phyloP scores from a whole-genome alignment of 1,139 yeast species.

The Yamadazyma trypodendri region DNA sequence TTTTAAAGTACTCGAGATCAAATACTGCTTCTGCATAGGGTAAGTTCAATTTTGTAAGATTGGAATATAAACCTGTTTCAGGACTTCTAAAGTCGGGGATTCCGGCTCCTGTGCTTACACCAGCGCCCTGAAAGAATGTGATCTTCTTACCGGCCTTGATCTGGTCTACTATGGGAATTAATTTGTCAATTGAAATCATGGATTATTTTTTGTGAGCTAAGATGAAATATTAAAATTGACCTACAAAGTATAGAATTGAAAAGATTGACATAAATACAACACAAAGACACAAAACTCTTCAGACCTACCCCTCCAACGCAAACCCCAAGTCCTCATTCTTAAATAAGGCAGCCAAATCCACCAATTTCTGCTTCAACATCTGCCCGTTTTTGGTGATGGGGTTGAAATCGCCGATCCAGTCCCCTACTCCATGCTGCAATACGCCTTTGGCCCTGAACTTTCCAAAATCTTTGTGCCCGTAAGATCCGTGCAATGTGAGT shows the following conservation, averaged over 20 bases:
- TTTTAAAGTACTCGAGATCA: slow-evolving; percentile 76
- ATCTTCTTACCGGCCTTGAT: slow-evolving; percentile 30
- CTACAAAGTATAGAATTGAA: too few relatives aligned
- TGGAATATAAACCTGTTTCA: slow-evolving; percentile 84
- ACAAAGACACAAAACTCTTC: not conserved
- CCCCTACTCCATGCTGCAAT: slow-evolving; percentile 54
- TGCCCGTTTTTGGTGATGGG: slow-evolving; percentile 38
- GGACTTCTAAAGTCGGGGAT: slow-evolving; percentile 96
- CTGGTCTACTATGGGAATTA: slow-evolving; percentile 22
- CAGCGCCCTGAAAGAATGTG: slow-evolving; percentile 78
- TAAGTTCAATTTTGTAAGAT: slow-evolving; percentile 66
- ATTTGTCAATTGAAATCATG: slow-evolving; percentile 8
- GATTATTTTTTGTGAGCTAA: too few relatives aligned
- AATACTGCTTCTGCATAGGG: slow-evolving; percentile 97
- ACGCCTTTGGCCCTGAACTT: slow-evolving; percentile 49
- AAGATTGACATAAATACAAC: too few relatives aligned
- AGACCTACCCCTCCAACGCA: slow-evolving; percentile 42
- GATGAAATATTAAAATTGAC: too few relatives aligned
- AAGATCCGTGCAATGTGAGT: slow-evolving; percentile 54
- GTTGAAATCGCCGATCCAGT: slow-evolving; percentile 46
- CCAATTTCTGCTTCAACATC: slow-evolving; percentile 35
- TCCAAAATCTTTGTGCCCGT: slow-evolving; percentile 49
- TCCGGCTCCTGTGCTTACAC: slow-evolving; percentile 89
- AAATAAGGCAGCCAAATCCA: slow-evolving; percentile 36
- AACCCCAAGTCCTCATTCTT: slow-evolving; percentile 42